Base-by-base conservation (phyloP, 2,329 filamentous ascomycete species). In the Fusarium marasasianum region DNA sequence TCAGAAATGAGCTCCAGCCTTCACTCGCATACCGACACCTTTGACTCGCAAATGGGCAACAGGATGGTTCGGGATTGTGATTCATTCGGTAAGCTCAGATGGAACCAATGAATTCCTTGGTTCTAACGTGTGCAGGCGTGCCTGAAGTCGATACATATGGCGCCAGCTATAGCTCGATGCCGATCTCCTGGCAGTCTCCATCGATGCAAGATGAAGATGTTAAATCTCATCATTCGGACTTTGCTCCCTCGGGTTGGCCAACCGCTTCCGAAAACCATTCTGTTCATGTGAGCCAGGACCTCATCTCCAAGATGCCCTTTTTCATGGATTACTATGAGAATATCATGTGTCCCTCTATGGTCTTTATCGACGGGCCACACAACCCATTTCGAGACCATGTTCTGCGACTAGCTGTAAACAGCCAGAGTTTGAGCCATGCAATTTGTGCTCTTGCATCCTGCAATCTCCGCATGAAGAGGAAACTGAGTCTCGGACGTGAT, bases 291-390 rank as follows among this genome's bases (percentile, higher is more conserved):
- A 87, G 86, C 87, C 80, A 89, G 80, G 84, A 92, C 82, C 84
- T 94, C 77, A 91, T 94, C 69, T 90, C 92, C 66, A 93, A 94
- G 79, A 92, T 97, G 85, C 92, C 93, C 74, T 97, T 93, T 83
- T 92, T 98, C 80, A 92, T 98, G 86, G 93, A 97, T 80, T 98
- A 98, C 83, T 98, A 97, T 83, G 92, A 95, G 80, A 95, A 94
- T 82, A 93, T 94, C 79, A 95, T 98, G 84, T 96, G 95, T 75
- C 94, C 94, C 10, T 94, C 94, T 67, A 93, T 98, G 83, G 95
- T 98, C 57, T 94, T 95, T 75, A 95, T 98, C 81, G 96, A 98
- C 80, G 92, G 92, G 17, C 92, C 93, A 4, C 88, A 88, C 71
- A 98, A 98, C 81, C 96, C 96, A 3, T 98, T 96, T 81, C 89